Evolutionary conservation across 1,284 basidiomycete genomes (phyloP).

Genomic region (Lignosus rhinocerotis): DNA sequence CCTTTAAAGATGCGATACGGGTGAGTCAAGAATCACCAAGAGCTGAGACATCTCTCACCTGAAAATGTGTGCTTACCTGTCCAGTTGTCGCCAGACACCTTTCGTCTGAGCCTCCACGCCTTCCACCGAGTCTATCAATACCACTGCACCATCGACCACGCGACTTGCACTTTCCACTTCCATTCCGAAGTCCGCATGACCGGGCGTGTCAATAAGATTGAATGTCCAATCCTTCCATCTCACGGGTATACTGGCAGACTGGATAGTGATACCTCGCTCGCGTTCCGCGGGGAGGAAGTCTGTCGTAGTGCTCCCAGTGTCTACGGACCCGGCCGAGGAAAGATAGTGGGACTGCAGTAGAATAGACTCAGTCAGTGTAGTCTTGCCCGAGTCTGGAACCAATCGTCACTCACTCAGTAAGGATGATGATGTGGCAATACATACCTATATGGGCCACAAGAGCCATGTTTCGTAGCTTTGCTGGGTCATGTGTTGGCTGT

Average conservation of each 20-base stretch:
- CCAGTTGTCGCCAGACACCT: conserved; percentile 84
- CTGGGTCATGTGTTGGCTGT: conserved; percentile 40
- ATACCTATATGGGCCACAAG: conserved; percentile 82
- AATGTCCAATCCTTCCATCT: conserved; percentile 83
- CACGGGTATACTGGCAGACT: conserved; percentile 90
- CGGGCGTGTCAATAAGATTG: conserved; percentile 89
- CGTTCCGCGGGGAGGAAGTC: conserved; percentile 90
- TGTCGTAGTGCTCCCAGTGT: conserved; percentile 88
- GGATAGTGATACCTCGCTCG: conserved; percentile 89
- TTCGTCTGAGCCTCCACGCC: conserved; percentile 90
- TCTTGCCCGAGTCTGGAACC: conserved; percentile 82
- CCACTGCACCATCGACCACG: conserved; percentile 86
- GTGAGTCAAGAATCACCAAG: not conserved
- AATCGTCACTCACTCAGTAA: not conserved
- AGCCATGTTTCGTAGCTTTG: conserved; percentile 71
- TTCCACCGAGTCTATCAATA: conserved; percentile 87
- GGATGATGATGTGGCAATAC: conserved; percentile 21
- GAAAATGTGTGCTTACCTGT: conserved; percentile 59
- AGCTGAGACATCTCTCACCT: conserved; percentile 26
- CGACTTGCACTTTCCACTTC: conserved; percentile 91
- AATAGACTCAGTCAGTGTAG: conserved; percentile 87
- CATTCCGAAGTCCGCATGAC: conserved; percentile 94
- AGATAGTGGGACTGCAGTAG: conserved; percentile 76
- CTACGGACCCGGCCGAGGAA: conserved; percentile 77
- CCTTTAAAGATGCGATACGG: conserved; percentile 37